phyloP scores from a whole-genome alignment of 2,329 filamentous ascomycete species.

The Hypoxylon sp. region DNA sequence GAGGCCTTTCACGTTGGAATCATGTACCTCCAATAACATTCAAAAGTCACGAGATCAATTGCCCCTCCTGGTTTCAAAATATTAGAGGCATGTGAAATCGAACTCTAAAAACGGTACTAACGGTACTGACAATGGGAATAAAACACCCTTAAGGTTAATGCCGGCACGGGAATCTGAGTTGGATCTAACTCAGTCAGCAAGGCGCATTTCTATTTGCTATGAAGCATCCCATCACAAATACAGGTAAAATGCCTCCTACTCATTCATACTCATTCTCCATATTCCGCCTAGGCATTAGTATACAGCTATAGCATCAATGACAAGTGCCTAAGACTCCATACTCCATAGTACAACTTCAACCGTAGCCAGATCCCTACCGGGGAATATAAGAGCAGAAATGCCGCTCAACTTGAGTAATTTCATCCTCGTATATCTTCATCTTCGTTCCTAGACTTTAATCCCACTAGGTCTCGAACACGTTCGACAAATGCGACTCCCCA shows the following conservation, averaged over 20 bases:
- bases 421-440: constrained; percentile 23
- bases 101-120: constrained; percentile 10
- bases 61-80: constrained; percentile 34
- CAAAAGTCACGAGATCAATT: constrained; percentile 45
- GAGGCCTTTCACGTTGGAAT: not conserved
- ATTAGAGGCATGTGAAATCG: constrained; percentile 34
- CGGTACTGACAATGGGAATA: constrained; percentile 1
- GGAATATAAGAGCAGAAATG: not conserved
- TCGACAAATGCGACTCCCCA: constrained; percentile 36
- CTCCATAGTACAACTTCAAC: constrained; percentile 2
- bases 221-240: not conserved
- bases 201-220: not conserved
- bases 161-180: not conserved
- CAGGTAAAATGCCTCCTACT: not conserved
- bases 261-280: not conserved
- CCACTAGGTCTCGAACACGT: constrained; percentile 16
- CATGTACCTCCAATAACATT: constrained; percentile 8
- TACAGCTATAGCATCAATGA: not conserved
- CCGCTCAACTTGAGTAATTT: not conserved
- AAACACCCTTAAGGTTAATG: constrained; percentile 4
- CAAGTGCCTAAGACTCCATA: not conserved
- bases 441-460: constrained; percentile 38
- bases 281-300: not conserved
- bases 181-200: not conserved
- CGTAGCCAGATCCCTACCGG: not conserved